Percentiles rank a stretch among this genome's conserved stretches.
These are phyloP conservation scores for Prunus mira DNA, from an alignment of 306 rosid genomes.

Conservation along the genomic window DNA sequence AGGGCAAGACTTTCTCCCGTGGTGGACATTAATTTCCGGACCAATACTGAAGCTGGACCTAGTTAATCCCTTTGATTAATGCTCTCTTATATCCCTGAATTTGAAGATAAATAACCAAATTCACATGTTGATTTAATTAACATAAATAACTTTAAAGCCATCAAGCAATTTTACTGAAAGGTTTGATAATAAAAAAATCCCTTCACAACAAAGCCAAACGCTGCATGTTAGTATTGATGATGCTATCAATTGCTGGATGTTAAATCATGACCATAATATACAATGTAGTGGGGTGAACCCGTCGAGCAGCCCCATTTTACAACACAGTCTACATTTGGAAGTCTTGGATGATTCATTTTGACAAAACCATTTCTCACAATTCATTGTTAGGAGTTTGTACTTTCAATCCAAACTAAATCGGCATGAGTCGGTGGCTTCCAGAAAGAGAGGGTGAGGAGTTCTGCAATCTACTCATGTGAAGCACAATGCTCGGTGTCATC, in stretches of 20 bases:
- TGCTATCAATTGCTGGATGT: not conserved
- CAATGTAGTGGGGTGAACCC: not conserved
- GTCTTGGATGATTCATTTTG: not conserved
- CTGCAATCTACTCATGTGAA: not conserved
- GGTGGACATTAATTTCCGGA: not conserved
- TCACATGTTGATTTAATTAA: not conserved
- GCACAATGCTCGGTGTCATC: constrained; percentile 32
- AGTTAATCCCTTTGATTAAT: not conserved
- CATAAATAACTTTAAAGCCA: not conserved
- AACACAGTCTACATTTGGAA: not conserved
- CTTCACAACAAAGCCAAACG: not conserved
- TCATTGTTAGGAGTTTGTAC: not conserved
- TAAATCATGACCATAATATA: not conserved
- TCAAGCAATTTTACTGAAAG: not conserved
- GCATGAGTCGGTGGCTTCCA: not conserved
- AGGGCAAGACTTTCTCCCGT: not conserved
- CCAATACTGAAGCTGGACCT: not conserved
- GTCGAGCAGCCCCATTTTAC: constrained; percentile 4
- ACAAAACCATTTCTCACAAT: not conserved
- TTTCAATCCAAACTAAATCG: not conserved
- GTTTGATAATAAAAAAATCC: not conserved
- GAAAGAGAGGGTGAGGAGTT: not conserved
- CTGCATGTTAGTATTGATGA: not conserved
- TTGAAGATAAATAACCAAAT: not conserved
- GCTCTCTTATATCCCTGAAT: not conserved